Evolutionary conservation across 164 flowering plant species (phyloP), one percentile per base, ranked within the genome.

Genomic region (Liriodendron chinense): DNA sequence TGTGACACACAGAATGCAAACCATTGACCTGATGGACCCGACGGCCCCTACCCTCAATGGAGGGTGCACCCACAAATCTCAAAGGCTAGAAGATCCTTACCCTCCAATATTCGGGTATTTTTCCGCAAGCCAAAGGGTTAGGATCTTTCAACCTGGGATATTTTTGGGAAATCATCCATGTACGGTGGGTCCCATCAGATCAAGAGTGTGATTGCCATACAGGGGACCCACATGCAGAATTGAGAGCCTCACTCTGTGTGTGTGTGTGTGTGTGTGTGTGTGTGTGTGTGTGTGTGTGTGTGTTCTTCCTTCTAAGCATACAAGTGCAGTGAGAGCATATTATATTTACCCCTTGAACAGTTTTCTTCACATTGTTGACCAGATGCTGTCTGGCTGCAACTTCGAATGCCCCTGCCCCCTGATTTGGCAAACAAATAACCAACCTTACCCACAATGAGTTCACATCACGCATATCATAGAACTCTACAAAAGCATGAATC

Each of bases 361-460:
- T 94, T 84, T 94, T 96, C 84, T 90, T 96, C 22, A 96, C 94
- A 85, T 90, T 93, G 78, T 90, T 93, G 28, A 96, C 53, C 26
- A 96, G 78, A 83, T 93, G 75, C 75, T 94, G 97, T 76, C 98
- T 91, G 23, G 99, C 97, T 76, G 98, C 99, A 82, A 96, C 89
- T 85, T 96, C 99, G 85, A 96, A 96, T 72, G 99, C 96, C 56
- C 99, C 99, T 5, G 98, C 99, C 20, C 99, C 99, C 99, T 96
- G 84, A 68, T 16, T 43, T 34, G 18, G 47, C 16, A 65, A 65
- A 28, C 26, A 7, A 5, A 67, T 12, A 7, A 34, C 43, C 43
- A 34, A 34, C 7, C 43, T 34, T 34, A 34, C 9, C 47, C 25
- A 20, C n/a, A 26, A 26, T 20, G 8, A 67, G 5, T 16, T n/a